Percentiles rank a stretch among this genome's conserved stretches.
Evolutionary conservation across 106 monocot genomes (phyloP).

Genomic region (Ottelia alismoides): DNA sequence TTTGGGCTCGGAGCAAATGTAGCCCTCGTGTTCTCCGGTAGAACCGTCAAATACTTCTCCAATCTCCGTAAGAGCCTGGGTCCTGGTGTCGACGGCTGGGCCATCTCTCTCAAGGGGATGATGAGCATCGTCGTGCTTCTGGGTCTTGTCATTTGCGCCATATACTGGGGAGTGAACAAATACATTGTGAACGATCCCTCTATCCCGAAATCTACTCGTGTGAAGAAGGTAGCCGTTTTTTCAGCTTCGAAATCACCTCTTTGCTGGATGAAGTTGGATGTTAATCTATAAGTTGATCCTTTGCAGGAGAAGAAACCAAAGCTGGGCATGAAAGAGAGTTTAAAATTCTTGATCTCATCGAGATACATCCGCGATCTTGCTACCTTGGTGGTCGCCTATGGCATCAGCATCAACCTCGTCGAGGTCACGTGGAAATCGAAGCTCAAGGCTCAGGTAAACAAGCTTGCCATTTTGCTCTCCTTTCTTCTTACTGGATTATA

Average conservation of each 20-base stretch:
- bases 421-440: constrained; percentile 99
- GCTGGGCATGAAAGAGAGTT: constrained; percentile 81
- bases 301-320: constrained; percentile 89
- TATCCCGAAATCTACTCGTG: constrained; percentile 50
- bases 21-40: constrained; percentile 91
- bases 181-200: constrained; percentile 84
- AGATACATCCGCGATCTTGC: constrained; percentile 93
- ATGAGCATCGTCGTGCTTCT: constrained; percentile 92
- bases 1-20: constrained; percentile 96
- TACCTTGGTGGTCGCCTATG: constrained; percentile 93
- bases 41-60: constrained; percentile 94
- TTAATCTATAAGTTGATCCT: no score
- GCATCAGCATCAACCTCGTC: constrained; percentile 96
- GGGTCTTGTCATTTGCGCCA: constrained; percentile 50
- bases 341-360: constrained; percentile 84
- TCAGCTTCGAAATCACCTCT: no score
- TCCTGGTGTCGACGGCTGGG: constrained; percentile 97
- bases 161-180: constrained; percentile 82
- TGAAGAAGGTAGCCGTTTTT: constrained; percentile 90
- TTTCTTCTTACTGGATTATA: no score
- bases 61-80: constrained; percentile 78
- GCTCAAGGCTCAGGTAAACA: constrained; percentile 98
- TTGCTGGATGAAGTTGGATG: no score
- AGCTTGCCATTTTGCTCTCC: no score
- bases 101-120: constrained; percentile 86